Base-by-base conservation (phyloP, 371 early-diverging fungal species). In the Mucor piriformis region DNA sequence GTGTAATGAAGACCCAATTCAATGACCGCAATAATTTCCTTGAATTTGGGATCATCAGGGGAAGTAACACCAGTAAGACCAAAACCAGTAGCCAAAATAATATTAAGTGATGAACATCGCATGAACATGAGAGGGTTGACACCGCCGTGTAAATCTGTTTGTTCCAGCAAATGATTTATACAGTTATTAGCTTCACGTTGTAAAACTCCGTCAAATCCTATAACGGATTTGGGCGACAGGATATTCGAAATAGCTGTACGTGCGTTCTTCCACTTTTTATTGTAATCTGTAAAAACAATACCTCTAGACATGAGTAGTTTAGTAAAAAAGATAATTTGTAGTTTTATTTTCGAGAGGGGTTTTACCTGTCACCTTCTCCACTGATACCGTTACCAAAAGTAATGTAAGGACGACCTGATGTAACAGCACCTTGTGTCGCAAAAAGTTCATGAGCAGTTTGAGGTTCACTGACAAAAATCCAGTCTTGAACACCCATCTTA, bases 381-480 rank as follows among this genome's bases (percentile, higher is more conserved):
- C 34, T 29, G n/a, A 63, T 51, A 6, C 38, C 54, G 24, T 44
- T 50, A 15, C 50, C 57, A 52, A 43, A 69, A 16, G 54, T 58
- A 7, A 50, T 6, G 43, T 50, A 51, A 15, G 59, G 70, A 6
- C 63, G 35, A 11, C 54, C 55, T 2, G 66, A 58, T 16, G 52
- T 55, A n/a, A 51, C 11, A 16, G 47, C 27, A 3, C 62, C 62
- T 16, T 59, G 51, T 6, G 48, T 11, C 1, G 20, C 44, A 52
- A 66, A 63, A 12, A 70, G 18, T 15, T 70, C 63, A 44, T 70
- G 53, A 6, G 54, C 70, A 15, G 52, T 21, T 4, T n/a, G 3
- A 33, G 67, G 49, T 6, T 70, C 60, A 18, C 63, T 47, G 6
- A 70, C 23, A 25, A 59, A 56, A 10, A 70, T 21, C 67, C 67